A percentile compares a stretch with the other conserved stretches of the same genome.
Evolutionary conservation across 2,329 filamentous ascomycete species (phyloP).

Genomic region (Talaromyces sp.): DNA sequence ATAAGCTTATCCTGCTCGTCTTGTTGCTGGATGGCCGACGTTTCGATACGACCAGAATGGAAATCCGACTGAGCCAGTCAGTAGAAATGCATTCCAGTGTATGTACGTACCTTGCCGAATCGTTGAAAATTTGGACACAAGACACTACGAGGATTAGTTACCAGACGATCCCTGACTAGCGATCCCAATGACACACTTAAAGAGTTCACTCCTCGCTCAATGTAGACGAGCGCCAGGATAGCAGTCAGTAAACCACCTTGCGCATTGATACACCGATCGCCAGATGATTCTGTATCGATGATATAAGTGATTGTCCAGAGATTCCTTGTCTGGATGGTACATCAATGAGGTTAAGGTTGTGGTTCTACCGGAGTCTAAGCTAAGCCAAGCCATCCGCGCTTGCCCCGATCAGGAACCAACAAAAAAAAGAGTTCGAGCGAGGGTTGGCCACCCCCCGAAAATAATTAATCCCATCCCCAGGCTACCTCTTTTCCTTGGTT

Average conservation of each 20-base stretch:
- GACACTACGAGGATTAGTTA: not conserved
- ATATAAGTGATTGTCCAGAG: not conserved
- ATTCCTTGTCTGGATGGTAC: not conserved
- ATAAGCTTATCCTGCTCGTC: not conserved
- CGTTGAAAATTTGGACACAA: not conserved
- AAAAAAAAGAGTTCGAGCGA: not conserved
- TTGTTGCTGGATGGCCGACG: not conserved
- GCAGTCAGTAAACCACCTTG: not conserved
- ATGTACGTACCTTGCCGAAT: not conserved
- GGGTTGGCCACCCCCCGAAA: not conserved
- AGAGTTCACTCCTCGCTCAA: not conserved
- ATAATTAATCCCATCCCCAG: constrained; percentile 6
- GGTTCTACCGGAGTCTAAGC: not conserved
- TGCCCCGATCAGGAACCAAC: not conserved
- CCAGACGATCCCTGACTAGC: not conserved
- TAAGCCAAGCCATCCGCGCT: constrained; percentile 5
- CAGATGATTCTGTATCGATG: not conserved
- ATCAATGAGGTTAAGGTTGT: not conserved
- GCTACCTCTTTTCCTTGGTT: not conserved
- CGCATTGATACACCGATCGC: not conserved
- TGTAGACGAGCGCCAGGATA: not conserved
- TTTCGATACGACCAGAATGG: not conserved
- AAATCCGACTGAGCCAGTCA: not conserved
- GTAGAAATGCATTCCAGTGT: not conserved
- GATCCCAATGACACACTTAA: not conserved